Evolutionary conservation across 345 rosid species (phyloP).

Genomic region (Citrus hindsii): DNA sequence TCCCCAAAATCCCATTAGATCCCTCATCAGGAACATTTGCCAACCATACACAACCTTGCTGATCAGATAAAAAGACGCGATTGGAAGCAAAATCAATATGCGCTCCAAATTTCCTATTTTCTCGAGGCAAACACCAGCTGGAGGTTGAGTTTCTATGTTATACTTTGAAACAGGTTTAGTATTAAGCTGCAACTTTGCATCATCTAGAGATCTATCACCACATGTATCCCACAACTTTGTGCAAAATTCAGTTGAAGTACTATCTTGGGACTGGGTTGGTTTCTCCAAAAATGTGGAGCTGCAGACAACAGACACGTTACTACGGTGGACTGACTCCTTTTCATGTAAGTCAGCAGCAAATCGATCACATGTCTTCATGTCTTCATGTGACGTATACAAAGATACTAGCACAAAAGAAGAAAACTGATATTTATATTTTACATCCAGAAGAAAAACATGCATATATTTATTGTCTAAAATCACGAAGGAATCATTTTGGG

Average conservation of each 20-base stretch:
- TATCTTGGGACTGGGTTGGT: slow-evolving; percentile 6
- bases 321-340: slow-evolving; percentile 2
- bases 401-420: not conserved
- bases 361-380: slow-evolving; percentile 21
- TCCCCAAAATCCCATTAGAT: slow-evolving; percentile 26
- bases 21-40: slow-evolving; percentile 53
- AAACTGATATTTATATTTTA: not conserved
- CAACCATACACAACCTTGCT: slow-evolving; percentile 52
- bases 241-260: slow-evolving; percentile 7
- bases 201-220: slow-evolving; percentile 21
- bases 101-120: slow-evolving; percentile 7
- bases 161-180: slow-evolving; percentile 25
- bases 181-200: slow-evolving; percentile 19
- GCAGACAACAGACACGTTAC: slow-evolving; percentile 19
- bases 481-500: not conserved
- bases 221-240: slow-evolving; percentile 6
- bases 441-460: not conserved
- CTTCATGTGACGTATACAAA: not conserved
- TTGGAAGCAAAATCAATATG: slow-evolving; percentile 52
- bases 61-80: slow-evolving; percentile 51
- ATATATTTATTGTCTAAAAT: not conserved
- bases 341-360: slow-evolving; percentile 18
- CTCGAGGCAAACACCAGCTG: too few species aligned
- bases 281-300: slow-evolving; percentile 10
- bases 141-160: slow-evolving; percentile 6